Percentiles rank a stretch among this genome's conserved stretches.
Evolutionary conservation across 108 stramenopile genomes (phyloP).

Genomic region (Schizochytrium sp.): DNA sequence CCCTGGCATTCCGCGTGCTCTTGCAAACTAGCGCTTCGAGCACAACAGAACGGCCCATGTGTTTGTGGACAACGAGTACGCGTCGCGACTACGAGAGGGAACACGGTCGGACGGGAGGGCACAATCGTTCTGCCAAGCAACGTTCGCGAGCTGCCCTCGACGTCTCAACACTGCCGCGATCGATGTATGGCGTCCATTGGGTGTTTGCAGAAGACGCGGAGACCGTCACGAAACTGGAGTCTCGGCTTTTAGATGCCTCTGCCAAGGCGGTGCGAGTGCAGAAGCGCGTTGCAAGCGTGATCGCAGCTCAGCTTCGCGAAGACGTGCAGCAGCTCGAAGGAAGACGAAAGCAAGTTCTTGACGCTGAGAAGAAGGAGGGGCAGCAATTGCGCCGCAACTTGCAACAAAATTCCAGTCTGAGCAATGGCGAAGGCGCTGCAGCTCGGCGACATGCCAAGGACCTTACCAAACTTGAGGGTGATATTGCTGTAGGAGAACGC

Average conservation of each 20-base stretch:
- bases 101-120: background rate
- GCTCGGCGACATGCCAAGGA: no score
- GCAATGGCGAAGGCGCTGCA: no score
- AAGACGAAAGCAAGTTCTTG: no score
- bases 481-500: no score
- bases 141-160: background rate
- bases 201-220: background rate
- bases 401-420: no score
- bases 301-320: background rate
- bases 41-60: background rate
- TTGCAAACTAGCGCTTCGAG: background rate
- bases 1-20: background rate
- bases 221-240: background rate
- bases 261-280: background rate
- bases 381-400: no score
- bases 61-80: background rate
- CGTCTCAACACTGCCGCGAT: background rate
- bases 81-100: background rate
- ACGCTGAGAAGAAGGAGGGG: no score
- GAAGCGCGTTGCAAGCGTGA: background rate
- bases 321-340: background rate
- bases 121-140: background rate
- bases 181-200: background rate
- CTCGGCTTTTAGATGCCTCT: background rate
- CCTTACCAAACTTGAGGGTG: no score